These are phyloP conservation scores for Trichoderma sp. DNA, from an alignment of 2,329 filamentous ascomycete species.

Conservation along the genomic window DNA sequence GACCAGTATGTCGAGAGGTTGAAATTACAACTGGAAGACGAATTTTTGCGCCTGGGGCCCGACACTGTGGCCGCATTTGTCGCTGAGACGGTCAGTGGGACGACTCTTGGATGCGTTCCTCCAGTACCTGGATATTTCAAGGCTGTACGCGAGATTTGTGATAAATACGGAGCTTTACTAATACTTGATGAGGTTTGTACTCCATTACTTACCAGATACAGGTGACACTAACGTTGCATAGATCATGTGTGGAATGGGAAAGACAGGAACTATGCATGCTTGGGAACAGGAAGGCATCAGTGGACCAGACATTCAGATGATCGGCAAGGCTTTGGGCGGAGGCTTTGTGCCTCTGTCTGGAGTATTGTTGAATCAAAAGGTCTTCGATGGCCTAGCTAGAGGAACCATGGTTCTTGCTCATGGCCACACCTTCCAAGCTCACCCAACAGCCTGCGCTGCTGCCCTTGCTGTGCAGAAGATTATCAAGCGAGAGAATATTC, in stretches of 20 bases:
- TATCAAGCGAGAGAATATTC: slow-evolving; percentile 58
- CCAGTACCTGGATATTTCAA: slow-evolving; percentile 53
- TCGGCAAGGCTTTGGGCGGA: slow-evolving; percentile 68
- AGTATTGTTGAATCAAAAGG: slow-evolving; percentile 42
- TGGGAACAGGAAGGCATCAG: slow-evolving; percentile 61
- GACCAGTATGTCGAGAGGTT: not conserved
- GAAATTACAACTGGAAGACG: not conserved
- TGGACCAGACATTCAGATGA: slow-evolving; percentile 64
- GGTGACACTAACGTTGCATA: not conserved
- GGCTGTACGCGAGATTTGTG: slow-evolving; percentile 58
- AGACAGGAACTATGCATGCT: slow-evolving; percentile 63
- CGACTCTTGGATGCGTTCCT: slow-evolving; percentile 34
- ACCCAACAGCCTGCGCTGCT: slow-evolving; percentile 34
- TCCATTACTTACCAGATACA: not conserved
- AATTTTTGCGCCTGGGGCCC: not conserved
- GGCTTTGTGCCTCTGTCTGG: slow-evolving; percentile 46
- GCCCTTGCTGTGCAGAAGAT: slow-evolving; percentile 44
- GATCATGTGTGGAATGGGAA: slow-evolving; percentile 67
- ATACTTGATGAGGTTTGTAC: slow-evolving; percentile 57
- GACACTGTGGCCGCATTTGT: not conserved
- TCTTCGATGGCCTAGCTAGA: not conserved
- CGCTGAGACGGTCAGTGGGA: not conserved
- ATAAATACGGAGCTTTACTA: slow-evolving; percentile 58
- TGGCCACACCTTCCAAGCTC: slow-evolving; percentile 37
- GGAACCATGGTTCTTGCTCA: slow-evolving; percentile 31